Base-by-base conservation (phyloP, 805 yeast species). In the Cyberlindnera petersonii region DNA sequence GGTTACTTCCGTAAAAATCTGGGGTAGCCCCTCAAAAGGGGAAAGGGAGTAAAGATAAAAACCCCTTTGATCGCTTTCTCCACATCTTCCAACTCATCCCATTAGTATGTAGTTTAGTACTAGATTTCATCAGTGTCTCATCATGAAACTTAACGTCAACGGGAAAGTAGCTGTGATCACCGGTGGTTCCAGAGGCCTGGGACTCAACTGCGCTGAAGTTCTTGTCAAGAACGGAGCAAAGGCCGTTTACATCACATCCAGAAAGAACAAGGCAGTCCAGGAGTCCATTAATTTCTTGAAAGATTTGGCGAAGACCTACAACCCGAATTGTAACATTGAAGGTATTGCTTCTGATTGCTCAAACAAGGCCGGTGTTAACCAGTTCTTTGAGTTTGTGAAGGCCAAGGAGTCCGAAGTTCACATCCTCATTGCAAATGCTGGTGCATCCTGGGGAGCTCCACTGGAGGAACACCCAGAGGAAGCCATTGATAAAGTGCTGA, bases 111-210 rank as follows among this genome's bases (percentile, higher is more conserved):
- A n/a, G n/a, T n/a, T n/a, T n/a, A n/a, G n/a, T n/a, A n/a, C n/a
- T n/a, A n/a, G 24, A 22, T 22, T 9, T 22, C 11, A 22, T 11
- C 24, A 22, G 24, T 9, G 24, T n/a, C n/a, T 8, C 11, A 22
- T 11, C 22, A 57, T 52, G 58, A 52, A 46, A 26, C 56, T 66
- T 33, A 53, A 57, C 42, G 77, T 77, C 26, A 62, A 75, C 43
- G 85, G 82, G 13, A 81, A 79, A 59, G 69, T 72, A 9, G 86
- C 82, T 1, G 74, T 76, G 5, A 68, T 82, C 44, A 82, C 89
- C 6, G 89, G 88, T 4, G 87, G 88, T 21, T 75, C 86, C 19
- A 66, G 89, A 50, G 91, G 91, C 0, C 74, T 82, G 33, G 91
- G 91, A 0, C 71, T 77, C 30, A 61, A 75, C 54, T 76, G 82